Base-by-base conservation (phyloP, 2,329 filamentous ascomycete genomes). In the Cordyceps cicadae region DNA sequence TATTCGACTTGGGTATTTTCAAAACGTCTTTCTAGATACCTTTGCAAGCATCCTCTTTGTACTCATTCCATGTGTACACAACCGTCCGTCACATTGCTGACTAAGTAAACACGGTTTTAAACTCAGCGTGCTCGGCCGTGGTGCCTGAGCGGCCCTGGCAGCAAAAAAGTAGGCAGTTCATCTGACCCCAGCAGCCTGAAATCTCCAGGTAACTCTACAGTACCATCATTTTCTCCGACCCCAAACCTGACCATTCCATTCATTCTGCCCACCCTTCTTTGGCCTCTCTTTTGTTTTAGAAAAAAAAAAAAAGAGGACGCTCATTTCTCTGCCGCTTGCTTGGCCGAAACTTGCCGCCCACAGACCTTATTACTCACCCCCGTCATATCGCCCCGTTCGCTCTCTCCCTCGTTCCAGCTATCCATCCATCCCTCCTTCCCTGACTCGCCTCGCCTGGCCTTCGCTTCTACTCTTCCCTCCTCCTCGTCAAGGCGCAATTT, bases 401-500 rank as follows among this genome's bases (percentile, higher is more conserved):
- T 37, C 34, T 37, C 34, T 37, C 56, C 48, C 56, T 48, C 56
- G 39, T 24, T 59, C 21, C 29, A 29, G 5, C 43, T 8, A 29
- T n/a, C 43, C 32, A 55, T 29, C 41, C 49, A 29, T n/a, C 43
- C 32, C 50, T 29, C 41, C 49, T 29, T 19, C 43, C 46, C 57
- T 51, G 32, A 26, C 26, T 26, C 48, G 52, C 53, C 45, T 29
- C 45, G 21, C n/a, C 26, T 26, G 39, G 52, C 53, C 34, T 29
- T 45, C 45, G 15, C 41, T n/a, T 39, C 15, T 37, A 41, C 17
- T 41, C 39, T 54, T n/a, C 49, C 26, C 57, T 54, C 43, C 43
- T 48, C 45, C n/a, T n/a, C n/a, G n/a, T 32, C 59, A 61, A 61
- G 59, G 53, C 54, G 59, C 59, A 61, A 34, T 39, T 58, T 54